Conservation (phyloP, 1,139 yeast species). For the Nakaseomyces nivariensis region DNA sequence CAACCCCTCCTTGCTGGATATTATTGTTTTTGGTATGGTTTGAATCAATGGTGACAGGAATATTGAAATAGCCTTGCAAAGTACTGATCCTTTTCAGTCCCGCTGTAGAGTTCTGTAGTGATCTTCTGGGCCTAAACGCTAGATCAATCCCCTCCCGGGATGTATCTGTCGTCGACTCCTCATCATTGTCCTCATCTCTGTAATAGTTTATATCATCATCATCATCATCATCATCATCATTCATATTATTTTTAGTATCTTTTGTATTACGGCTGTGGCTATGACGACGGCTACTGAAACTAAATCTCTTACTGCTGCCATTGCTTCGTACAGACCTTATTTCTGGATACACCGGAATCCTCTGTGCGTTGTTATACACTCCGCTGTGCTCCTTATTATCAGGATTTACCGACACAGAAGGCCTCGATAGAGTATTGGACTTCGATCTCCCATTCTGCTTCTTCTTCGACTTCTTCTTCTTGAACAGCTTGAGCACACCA, state of each 20-base stretch:
- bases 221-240: slow-evolving; percentile 2
- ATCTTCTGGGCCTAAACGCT: slow-evolving; percentile 14
- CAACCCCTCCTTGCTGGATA: background rate
- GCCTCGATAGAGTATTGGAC: background rate
- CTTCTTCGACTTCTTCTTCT: slow-evolving; percentile 6
- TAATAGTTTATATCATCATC: slow-evolving; percentile 2
- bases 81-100: slow-evolving; percentile 15
- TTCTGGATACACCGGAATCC: background rate
- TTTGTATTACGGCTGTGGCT: background rate
- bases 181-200: background rate
- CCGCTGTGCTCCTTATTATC: background rate
- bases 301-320: background rate
- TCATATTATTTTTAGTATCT: background rate
- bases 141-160: slow-evolving; percentile 7
- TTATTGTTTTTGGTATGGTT: slow-evolving; percentile 1
- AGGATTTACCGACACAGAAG: background rate
- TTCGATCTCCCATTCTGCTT: background rate
- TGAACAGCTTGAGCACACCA: slow-evolving; percentile 10
- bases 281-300: background rate
- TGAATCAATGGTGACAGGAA: slow-evolving; percentile 14
- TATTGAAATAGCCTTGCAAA: slow-evolving; percentile 13
- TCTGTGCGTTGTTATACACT: background rate
- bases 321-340: slow-evolving; percentile 2
- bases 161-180: background rate
- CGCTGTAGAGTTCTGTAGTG: slow-evolving; percentile 17